Percentiles rank a stretch among this genome's conserved stretches.
These are phyloP conservation scores for Magnaporthales sp. DNA, from an alignment of 2,329 filamentous ascomycete species.

Conservation along the genomic window DNA sequence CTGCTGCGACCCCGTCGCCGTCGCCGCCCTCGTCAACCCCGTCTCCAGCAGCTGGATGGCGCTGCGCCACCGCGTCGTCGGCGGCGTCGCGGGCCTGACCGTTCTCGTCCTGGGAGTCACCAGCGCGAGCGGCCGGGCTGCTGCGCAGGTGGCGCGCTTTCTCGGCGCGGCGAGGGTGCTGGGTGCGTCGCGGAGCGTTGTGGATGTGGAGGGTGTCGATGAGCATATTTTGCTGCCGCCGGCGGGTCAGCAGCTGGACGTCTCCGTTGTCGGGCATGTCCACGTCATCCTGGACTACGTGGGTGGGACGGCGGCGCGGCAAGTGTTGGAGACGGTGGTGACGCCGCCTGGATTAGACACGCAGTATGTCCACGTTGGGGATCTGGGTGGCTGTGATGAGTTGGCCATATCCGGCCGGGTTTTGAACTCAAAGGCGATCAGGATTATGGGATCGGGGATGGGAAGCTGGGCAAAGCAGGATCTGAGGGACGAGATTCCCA, in stretches of 20 bases:
- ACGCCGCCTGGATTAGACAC: slow-evolving; percentile 25
- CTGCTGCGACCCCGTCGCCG: slow-evolving; percentile 29
- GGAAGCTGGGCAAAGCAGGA: no score
- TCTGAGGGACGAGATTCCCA: no score
- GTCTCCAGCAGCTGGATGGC: slow-evolving; percentile 51
- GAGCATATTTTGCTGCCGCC: slow-evolving; percentile 31
- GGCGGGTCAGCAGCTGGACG: slow-evolving; percentile 30
- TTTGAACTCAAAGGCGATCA: no score
- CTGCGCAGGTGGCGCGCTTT: slow-evolving; percentile 35
- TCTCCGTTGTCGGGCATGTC: slow-evolving; percentile 31
- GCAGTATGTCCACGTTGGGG: slow-evolving; percentile 45
- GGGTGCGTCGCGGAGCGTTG: slow-evolving; percentile 40
- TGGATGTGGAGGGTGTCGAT: slow-evolving; percentile 31
- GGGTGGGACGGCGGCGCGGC: slow-evolving; percentile 35
- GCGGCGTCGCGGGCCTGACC: slow-evolving; percentile 31
- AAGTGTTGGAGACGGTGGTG: slow-evolving; percentile 30
- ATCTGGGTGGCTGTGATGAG: slow-evolving; percentile 16
- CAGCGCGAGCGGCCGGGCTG: slow-evolving; percentile 60
- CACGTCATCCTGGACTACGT: slow-evolving; percentile 51
- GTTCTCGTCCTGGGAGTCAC: slow-evolving; percentile 82
- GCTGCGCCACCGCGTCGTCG: slow-evolving; percentile 31
- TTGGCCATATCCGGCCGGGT: no score
- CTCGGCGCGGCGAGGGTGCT: slow-evolving; percentile 41
- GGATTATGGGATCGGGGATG: no score
- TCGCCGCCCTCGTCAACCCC: slow-evolving; percentile 47